These are phyloP conservation scores for Didymella arachidicola DNA, from an alignment of 2,329 filamentous ascomycete genomes.

Conservation along the genomic window DNA sequence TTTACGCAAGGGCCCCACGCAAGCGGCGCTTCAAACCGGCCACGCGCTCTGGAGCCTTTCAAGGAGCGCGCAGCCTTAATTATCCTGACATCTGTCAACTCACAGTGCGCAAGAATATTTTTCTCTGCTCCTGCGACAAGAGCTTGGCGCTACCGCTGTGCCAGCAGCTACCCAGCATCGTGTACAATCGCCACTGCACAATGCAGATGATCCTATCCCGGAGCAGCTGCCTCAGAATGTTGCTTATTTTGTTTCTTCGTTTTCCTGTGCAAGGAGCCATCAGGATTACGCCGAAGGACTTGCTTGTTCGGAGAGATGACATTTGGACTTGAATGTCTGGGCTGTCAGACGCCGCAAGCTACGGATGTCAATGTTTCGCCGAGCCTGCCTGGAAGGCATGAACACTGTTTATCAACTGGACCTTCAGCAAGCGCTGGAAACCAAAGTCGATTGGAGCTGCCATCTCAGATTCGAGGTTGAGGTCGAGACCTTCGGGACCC, in stretches of 20 bases:
- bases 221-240: constrained; percentile 12
- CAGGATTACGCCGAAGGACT: background rate
- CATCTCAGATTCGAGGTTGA: constrained; percentile 5
- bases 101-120: constrained; percentile 10
- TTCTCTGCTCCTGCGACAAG: constrained; percentile 6
- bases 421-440: background rate
- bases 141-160: background rate
- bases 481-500: constrained; percentile 10
- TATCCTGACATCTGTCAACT: constrained; percentile 15
- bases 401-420: background rate
- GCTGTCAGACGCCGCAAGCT: constrained; percentile 1
- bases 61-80: constrained; percentile 7
- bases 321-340: background rate
- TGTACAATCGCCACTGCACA: background rate
- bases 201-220: constrained; percentile 6
- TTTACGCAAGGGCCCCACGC: constrained; percentile 8
- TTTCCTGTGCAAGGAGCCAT: constrained; percentile 7
- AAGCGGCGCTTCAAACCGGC: constrained; percentile 13
- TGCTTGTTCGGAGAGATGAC: constrained; percentile 1
- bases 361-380: background rate
- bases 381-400: background rate
- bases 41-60: constrained; percentile 11
- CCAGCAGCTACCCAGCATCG: background rate
- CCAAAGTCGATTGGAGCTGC: constrained; percentile 3
- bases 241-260: constrained; percentile 17